Conservation (phyloP, 805 yeast genomes). For the Metschnikowia picachoensis region DNA sequence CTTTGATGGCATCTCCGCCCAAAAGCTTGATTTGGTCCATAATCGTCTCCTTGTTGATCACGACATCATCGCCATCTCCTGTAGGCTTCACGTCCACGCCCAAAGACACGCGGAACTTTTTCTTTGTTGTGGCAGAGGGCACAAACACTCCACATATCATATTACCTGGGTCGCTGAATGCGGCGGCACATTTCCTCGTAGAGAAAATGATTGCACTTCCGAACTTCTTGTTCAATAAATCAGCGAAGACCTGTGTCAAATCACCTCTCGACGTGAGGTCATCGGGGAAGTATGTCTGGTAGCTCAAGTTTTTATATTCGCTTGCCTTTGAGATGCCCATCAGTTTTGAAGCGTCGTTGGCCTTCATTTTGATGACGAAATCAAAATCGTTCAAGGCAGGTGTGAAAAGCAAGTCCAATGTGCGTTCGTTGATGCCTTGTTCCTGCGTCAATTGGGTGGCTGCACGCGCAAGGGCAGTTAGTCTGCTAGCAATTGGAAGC, state of each 20-base stretch:
- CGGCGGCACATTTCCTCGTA: conserved; percentile 50
- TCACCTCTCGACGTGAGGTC: conserved; percentile 51
- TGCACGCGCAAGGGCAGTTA: conserved; percentile 82
- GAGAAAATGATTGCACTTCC: conserved; percentile 71
- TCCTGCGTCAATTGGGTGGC: conserved; percentile 53
- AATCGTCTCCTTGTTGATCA: conserved; percentile 68
- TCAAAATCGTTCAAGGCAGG: conserved; percentile 86
- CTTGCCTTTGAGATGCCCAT: conserved; percentile 55
- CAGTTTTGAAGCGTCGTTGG: conserved; percentile 39
- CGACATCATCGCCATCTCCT: conserved; percentile 47
- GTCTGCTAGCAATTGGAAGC: conserved; percentile 78
- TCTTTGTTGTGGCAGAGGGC: conserved; percentile 55
- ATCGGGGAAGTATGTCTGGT: conserved; percentile 41
- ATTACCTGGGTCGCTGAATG: conserved; percentile 52
- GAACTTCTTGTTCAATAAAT: conserved; percentile 60
- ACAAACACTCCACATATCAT: conserved; percentile 79
- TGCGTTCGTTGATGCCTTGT: conserved; percentile 37
- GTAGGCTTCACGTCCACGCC: conserved; percentile 72
- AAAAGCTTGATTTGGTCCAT: conserved; percentile 63
- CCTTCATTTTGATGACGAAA: conserved; percentile 60
- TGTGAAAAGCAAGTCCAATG: conserved; percentile 59
- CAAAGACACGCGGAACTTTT: conserved; percentile 74
- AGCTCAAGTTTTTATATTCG: conserved; percentile 59
- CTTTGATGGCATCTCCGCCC: conserved; percentile 59
- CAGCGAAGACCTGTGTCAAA: conserved; percentile 54